Evolutionary conservation across 768 basidiomycete species (phyloP).

Genomic region (Termitomyces sp.): DNA sequence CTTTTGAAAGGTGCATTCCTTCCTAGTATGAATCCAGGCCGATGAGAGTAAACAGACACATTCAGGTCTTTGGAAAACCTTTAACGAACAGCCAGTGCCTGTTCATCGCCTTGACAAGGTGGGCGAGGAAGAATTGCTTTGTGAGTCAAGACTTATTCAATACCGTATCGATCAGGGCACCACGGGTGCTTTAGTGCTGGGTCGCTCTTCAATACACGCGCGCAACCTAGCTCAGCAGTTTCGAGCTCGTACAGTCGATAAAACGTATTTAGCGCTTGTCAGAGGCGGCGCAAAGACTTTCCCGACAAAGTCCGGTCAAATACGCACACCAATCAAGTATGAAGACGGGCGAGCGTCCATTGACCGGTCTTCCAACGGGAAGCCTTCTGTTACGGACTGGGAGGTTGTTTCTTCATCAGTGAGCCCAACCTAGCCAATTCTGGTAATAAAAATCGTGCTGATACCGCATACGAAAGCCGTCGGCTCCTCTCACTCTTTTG

Average conservation of each 20-base stretch:
- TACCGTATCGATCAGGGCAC: conserved; percentile 38
- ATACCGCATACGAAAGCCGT: conserved; percentile 17
- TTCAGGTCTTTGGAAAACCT: conserved; percentile 11
- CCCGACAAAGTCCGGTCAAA: conserved; percentile 29
- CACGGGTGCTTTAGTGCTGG: conserved; percentile 59
- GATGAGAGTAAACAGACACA: neutral
- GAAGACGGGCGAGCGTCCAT: conserved; percentile 43
- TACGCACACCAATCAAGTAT: conserved; percentile 37
- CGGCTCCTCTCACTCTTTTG: conserved; percentile 51
- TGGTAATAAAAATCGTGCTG: neutral
- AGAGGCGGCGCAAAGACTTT: conserved; percentile 48
- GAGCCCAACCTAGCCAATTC: conserved; percentile 14
- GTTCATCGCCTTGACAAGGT: conserved; percentile 72
- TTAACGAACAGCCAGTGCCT: conserved; percentile 35
- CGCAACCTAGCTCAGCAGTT: conserved; percentile 56
- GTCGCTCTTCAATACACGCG: conserved; percentile 36
- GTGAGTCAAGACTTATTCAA: neutral
- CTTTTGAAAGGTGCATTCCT: conserved; percentile 27
- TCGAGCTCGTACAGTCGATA: conserved; percentile 37
- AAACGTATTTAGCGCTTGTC: conserved; percentile 63
- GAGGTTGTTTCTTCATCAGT: conserved; percentile 56
- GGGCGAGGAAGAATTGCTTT: neutral
- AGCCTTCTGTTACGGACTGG: conserved; percentile 49
- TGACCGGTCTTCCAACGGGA: conserved; percentile 23
- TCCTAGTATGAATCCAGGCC: neutral